Percentiles rank a stretch among this genome's conserved stretches.
Evolutionary conservation across 768 basidiomycete species (phyloP).

Genomic region (Lactarius hengduanensis): DNA sequence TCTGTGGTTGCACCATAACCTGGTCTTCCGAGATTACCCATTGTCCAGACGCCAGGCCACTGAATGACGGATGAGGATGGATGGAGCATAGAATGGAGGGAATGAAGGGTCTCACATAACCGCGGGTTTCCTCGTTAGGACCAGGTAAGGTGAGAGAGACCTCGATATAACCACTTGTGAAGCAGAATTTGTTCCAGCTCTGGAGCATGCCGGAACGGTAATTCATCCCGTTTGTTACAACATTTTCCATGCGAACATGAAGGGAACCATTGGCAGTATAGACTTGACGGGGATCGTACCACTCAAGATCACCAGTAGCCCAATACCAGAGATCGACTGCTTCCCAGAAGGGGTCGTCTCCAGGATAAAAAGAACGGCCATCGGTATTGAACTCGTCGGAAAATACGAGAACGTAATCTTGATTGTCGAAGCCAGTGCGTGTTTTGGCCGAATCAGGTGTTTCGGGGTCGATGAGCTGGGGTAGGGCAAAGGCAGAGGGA

Average conservation of each 20-base stretch:
- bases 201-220: constrained; percentile 81
- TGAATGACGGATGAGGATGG: constrained; percentile 29
- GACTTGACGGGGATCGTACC: constrained; percentile 69
- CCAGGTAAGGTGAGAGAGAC: constrained; percentile 60
- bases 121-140: constrained; percentile 48
- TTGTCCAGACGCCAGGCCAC: constrained; percentile 90
- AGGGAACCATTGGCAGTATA: constrained; percentile 66
- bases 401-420: constrained; percentile 64
- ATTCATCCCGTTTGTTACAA: constrained; percentile 52
- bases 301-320: constrained; percentile 66
- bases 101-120: constrained; percentile 40
- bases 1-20: constrained; percentile 80
- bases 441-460: constrained; percentile 61
- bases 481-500: constrained; percentile 42
- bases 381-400: constrained; percentile 63
- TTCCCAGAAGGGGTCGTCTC: constrained; percentile 71
- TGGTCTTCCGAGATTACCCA: constrained; percentile 83
- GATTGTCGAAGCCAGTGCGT: constrained; percentile 70
- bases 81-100: not conserved
- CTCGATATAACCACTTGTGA: constrained; percentile 75
- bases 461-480: constrained; percentile 62
- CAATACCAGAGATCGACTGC: constrained; percentile 73
- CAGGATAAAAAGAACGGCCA: constrained; percentile 53
- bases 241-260: constrained; percentile 64
- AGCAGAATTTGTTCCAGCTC: constrained; percentile 91